phyloP scores from a whole-genome alignment of 2,329 filamentous ascomycete species.

The Zopfia rhizophila region DNA sequence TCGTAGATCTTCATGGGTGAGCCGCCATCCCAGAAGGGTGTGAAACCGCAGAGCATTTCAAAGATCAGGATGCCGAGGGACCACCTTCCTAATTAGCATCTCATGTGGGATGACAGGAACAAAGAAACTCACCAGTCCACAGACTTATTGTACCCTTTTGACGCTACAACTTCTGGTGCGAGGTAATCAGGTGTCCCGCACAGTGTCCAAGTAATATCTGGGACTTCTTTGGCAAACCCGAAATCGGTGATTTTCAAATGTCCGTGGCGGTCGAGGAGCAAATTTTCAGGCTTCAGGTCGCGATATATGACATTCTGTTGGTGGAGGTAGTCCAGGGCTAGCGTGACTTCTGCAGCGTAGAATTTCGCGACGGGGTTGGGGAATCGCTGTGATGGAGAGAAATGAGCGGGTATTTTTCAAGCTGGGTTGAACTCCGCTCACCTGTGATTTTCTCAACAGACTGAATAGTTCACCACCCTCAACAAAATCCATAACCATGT shows the following conservation, averaged over 20 bases:
- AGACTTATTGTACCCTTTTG: constrained; percentile 99
- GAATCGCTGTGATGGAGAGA: constrained; percentile 75
- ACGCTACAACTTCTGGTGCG: constrained; percentile 97
- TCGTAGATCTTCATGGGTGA: constrained; percentile 99
- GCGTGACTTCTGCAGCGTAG: constrained; percentile 95
- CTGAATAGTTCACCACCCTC: constrained; percentile 98
- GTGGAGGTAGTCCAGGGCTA: constrained; percentile 95
- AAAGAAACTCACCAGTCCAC: constrained; percentile 87
- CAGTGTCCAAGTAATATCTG: constrained; percentile 98
- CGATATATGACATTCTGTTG: constrained; percentile 96
- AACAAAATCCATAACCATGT: constrained; percentile 99
- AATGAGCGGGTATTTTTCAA: constrained; percentile 16
- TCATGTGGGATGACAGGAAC: constrained; percentile 3
- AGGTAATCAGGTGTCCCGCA: constrained; percentile 98
- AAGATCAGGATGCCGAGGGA: constrained; percentile 98
- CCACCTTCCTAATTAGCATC: constrained; percentile 74
- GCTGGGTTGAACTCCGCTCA: constrained; percentile 58
- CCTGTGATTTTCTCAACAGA: constrained; percentile 89
- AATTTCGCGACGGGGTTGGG: constrained; percentile 99
- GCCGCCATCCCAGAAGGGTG: constrained; percentile 97
- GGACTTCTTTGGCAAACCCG: constrained; percentile 97
- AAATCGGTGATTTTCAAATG: constrained; percentile 99
- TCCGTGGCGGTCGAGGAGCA: constrained; percentile 90
- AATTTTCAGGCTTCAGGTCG: constrained; percentile 94
- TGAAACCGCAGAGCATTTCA: constrained; percentile 99